These are phyloP conservation scores for Echria macrotheca DNA, from an alignment of 495 filamentous ascomycete species.

Conservation along the genomic window DNA sequence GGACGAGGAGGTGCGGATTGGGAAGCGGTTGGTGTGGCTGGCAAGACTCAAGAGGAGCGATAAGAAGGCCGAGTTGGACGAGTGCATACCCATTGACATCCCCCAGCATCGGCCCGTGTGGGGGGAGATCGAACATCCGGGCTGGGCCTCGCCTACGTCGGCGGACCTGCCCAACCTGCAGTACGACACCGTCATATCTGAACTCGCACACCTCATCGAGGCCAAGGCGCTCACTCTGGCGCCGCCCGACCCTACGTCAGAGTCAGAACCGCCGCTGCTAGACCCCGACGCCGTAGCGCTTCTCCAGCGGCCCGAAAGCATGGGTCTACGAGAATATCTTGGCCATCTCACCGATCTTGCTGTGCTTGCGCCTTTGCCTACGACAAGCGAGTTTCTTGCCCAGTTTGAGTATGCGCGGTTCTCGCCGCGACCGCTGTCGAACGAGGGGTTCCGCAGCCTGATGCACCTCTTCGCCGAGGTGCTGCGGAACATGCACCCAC, in stretches of 20 bases:
- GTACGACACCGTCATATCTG: slow-evolving; percentile 73
- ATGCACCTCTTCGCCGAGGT: slow-evolving; percentile 88
- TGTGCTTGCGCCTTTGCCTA: slow-evolving; percentile 53
- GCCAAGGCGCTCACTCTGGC: slow-evolving; percentile 84
- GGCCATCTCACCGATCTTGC: slow-evolving; percentile 60
- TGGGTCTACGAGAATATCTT: slow-evolving; percentile 80
- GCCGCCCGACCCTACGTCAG: slow-evolving; percentile 51
- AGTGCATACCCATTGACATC: slow-evolving; percentile 13
- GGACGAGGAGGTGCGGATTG: neutral
- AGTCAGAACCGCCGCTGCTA: slow-evolving; percentile 33
- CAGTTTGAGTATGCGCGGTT: slow-evolving; percentile 84
- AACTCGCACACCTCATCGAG: slow-evolving; percentile 89
- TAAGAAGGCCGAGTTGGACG: neutral
- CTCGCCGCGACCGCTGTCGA: slow-evolving; percentile 49
- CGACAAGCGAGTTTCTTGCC: slow-evolving; percentile 59
- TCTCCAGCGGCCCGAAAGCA: slow-evolving; percentile 62
- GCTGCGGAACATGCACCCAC: slow-evolving; percentile 64
- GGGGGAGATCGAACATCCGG: slow-evolving; percentile 77
- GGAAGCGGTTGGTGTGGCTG: slow-evolving; percentile 13
- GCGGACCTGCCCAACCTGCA: slow-evolving; percentile 71
- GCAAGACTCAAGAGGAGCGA: slow-evolving; percentile 21
- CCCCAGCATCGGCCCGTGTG: slow-evolving; percentile 47
- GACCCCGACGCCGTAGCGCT: slow-evolving; percentile 60
- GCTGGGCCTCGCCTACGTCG: slow-evolving; percentile 78
- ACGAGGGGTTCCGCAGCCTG: slow-evolving; percentile 67